These are phyloP conservation scores for Epichloe coenophiala DNA, from an alignment of 2,329 filamentous ascomycete genomes.

Conservation along the genomic window DNA sequence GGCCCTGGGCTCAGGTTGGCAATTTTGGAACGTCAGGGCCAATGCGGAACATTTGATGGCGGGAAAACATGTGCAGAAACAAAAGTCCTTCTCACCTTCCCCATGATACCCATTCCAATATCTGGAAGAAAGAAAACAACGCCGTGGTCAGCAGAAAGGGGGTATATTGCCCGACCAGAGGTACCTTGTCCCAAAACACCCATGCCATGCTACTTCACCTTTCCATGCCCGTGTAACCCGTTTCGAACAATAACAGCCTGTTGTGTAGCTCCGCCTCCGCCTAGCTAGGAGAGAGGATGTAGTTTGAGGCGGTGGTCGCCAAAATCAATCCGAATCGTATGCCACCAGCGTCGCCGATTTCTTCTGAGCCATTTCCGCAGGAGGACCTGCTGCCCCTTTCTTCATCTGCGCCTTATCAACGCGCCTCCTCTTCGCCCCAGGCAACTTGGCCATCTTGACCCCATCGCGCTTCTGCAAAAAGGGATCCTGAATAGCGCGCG, in stretches of 20 bases:
- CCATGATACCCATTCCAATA: too few relatives aligned
- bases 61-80: too few relatives aligned
- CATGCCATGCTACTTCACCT: background rate
- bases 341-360: slow-evolving; percentile 33
- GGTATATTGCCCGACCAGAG: background rate
- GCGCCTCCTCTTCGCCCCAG: slow-evolving; percentile 43
- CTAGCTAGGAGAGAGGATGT: too few relatives aligned
- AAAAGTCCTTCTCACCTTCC: too few relatives aligned
- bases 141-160: background rate
- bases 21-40: too few relatives aligned
- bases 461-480: slow-evolving; percentile 40
- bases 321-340: slow-evolving; percentile 48
- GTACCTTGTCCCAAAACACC: background rate
- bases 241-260: too few relatives aligned
- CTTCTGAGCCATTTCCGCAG: background rate
- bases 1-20: too few relatives aligned
- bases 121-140: background rate
- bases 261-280: too few relatives aligned
- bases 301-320: background rate
- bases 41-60: too few relatives aligned
- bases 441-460: slow-evolving; percentile 20
- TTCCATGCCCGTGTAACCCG: too few relatives aligned
- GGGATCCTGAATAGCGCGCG: slow-evolving; percentile 58
- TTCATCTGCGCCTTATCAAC: slow-evolving; percentile 1
- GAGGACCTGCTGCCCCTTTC: too few relatives aligned